These are phyloP conservation scores for Nepenthes mirabilis DNA, from an alignment of 148 eudicot genomes.

Conservation along the genomic window DNA sequence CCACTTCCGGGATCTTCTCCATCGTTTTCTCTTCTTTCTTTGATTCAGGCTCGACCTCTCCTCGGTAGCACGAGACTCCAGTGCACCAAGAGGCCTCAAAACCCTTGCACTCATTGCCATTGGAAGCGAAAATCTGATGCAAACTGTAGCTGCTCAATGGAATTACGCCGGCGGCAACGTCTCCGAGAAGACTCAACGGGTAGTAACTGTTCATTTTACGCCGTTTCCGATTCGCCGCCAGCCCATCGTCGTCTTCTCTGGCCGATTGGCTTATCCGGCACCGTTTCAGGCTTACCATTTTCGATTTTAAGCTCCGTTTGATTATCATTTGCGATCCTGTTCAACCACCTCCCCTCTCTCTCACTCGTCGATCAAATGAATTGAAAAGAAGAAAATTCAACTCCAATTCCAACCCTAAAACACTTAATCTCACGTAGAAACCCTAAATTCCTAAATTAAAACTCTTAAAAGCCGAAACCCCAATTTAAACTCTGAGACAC, in stretches of 20 bases:
- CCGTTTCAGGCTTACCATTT: conserved; percentile 84
- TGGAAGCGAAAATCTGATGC: conserved; percentile 15
- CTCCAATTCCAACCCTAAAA: too few relatives aligned
- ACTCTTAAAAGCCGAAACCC: conserved; percentile 11
- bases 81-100: conserved; percentile 24
- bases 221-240: conserved; percentile 32
- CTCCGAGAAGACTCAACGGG: conserved; percentile 59
- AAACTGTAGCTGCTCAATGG: conserved; percentile 30
- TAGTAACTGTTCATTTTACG: conserved; percentile 23
- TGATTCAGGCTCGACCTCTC: conserved; percentile 18
- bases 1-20: conserved; percentile 9
- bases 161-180: conserved; percentile 65
- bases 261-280: conserved; percentile 43
- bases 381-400: too few relatives aligned
- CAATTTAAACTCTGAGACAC: background rate
- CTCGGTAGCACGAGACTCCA: conserved; percentile 20
- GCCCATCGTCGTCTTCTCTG: conserved; percentile 31
- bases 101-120: conserved; percentile 14
- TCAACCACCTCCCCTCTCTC: background rate
- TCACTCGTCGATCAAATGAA: background rate
- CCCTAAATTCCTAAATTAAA: conserved; percentile 11
- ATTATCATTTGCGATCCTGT: conserved; percentile 49
- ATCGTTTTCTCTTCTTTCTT: conserved; percentile 4
- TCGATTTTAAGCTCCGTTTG: conserved; percentile 75
- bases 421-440: background rate